These are phyloP conservation scores for Xylaria castorea DNA, from an alignment of 495 filamentous ascomycete species.

Conservation along the genomic window DNA sequence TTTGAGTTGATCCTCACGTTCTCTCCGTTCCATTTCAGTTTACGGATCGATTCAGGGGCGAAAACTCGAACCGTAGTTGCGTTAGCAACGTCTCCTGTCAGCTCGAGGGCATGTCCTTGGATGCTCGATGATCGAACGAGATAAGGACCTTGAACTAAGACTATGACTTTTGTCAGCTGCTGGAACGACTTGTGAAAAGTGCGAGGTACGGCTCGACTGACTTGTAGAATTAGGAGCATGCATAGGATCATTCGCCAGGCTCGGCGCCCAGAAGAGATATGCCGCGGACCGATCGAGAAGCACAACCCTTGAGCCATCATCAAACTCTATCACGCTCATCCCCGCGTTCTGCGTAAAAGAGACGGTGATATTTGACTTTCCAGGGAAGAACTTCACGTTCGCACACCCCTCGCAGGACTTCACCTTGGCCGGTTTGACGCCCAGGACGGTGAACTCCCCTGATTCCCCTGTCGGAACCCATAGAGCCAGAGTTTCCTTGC, in stretches of 20 bases:
- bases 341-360: slow-evolving; percentile 54
- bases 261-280: slow-evolving; percentile 64
- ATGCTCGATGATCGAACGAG: slow-evolving; percentile 65
- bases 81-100: slow-evolving; percentile 71
- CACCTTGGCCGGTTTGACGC: slow-evolving; percentile 48
- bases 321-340: slow-evolving; percentile 55
- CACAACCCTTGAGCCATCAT: slow-evolving; percentile 51
- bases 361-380: slow-evolving; percentile 45
- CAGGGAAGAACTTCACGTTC: slow-evolving; percentile 46
- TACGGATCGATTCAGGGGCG: slow-evolving; percentile 55
- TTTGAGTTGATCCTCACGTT: slow-evolving; percentile 47
- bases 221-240: slow-evolving; percentile 53
- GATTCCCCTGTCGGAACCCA: slow-evolving; percentile 62
- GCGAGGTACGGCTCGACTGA: slow-evolving; percentile 32
- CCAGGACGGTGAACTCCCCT: slow-evolving; percentile 61
- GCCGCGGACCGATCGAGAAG: slow-evolving; percentile 60
- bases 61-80: slow-evolving; percentile 70
- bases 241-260: slow-evolving; percentile 57
- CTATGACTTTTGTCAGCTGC: slow-evolving; percentile 19
- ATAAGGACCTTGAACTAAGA: slow-evolving; percentile 73
- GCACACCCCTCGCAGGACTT: slow-evolving; percentile 38
- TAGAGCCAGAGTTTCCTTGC: slow-evolving; percentile 55
- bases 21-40: slow-evolving; percentile 68
- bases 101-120: slow-evolving; percentile 54
- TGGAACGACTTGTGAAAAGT: background rate